A percentile compares a stretch with the other conserved stretches of the same genome.
Evolutionary conservation across 768 basidiomycete genomes (phyloP).

Genomic region (Boletus edulis): DNA sequence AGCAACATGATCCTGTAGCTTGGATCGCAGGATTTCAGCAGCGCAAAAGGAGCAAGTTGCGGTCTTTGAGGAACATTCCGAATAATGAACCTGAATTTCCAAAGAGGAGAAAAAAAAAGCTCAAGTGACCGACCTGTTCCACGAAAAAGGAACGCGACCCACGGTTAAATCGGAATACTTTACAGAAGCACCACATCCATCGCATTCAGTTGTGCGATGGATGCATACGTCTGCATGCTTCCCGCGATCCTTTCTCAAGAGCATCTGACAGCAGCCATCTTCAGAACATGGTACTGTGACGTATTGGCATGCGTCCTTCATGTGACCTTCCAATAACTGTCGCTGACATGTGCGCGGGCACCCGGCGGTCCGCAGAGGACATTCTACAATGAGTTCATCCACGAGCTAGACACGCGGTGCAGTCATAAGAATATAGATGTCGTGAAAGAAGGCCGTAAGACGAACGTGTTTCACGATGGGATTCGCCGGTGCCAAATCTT

Average conservation of each 20-base stretch:
- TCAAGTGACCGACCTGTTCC: neutral
- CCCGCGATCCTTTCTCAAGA: slow-evolving; percentile 47
- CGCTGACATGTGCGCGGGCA: slow-evolving; percentile 66
- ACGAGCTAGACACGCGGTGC: slow-evolving; percentile 55
- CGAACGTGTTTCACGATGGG: slow-evolving; percentile 64
- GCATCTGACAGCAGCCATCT: slow-evolving; percentile 40
- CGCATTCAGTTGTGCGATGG: slow-evolving; percentile 38
- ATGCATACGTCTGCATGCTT: slow-evolving; percentile 39
- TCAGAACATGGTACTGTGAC: slow-evolving; percentile 51
- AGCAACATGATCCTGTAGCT: slow-evolving; percentile 33
- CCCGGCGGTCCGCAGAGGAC: slow-evolving; percentile 56
- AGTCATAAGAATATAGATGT: slow-evolving; percentile 2
- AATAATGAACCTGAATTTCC: slow-evolving; percentile 36
- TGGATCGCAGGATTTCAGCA: slow-evolving; percentile 34
- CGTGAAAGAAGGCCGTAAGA: slow-evolving; percentile 5
- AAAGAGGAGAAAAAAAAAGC: neutral
- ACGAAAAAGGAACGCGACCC: slow-evolving; percentile 14
- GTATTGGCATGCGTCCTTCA: slow-evolving; percentile 60
- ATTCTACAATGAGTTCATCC: slow-evolving; percentile 77
- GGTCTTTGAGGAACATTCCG: slow-evolving; percentile 36
- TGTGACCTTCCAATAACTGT: slow-evolving; percentile 60
- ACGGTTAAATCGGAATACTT: slow-evolving; percentile 39
- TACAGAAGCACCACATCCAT: slow-evolving; percentile 36
- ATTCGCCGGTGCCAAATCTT: slow-evolving; percentile 65
- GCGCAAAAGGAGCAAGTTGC: slow-evolving; percentile 42